A percentile compares a stretch with the other conserved stretches of the same genome.
Conservation (phyloP, 257 asterid species). For the Salvia splendens region DNA sequence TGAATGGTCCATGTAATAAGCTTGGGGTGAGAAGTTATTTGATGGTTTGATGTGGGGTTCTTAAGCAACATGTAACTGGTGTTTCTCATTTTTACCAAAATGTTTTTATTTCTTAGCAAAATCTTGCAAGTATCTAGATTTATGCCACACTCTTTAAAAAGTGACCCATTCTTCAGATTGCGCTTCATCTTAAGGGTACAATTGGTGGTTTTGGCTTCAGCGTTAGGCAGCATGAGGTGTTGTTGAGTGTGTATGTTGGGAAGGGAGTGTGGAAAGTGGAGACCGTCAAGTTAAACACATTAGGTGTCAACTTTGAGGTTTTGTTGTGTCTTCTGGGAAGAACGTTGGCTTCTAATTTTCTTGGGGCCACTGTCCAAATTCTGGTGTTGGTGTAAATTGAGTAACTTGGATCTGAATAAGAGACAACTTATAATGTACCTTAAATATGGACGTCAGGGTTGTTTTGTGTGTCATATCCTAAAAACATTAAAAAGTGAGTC, state of each 20-base stretch:
- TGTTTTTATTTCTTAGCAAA: constrained; percentile 10
- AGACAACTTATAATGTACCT: background rate
- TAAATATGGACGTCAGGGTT: constrained; percentile 11
- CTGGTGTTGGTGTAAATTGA: background rate
- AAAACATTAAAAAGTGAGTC: background rate
- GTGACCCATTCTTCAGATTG: background rate
- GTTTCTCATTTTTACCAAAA: constrained; percentile 10
- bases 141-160: background rate
- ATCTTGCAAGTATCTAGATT: background rate
- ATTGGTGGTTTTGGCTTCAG: background rate
- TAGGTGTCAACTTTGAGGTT: constrained; percentile 1
- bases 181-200: background rate
- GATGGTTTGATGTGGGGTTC: constrained; percentile 14
- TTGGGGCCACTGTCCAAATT: background rate
- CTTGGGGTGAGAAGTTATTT: constrained; percentile 7
- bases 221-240: background rate
- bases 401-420: background rate
- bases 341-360: background rate
- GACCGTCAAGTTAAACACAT: background rate
- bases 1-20: constrained; percentile 4
- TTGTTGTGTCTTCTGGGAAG: background rate
- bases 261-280: background rate
- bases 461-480: constrained; percentile 5
- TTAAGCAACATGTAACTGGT: background rate
- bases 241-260: background rate